Conservation (phyloP, 1,139 yeast species). For the Candida sanyaensis region DNA sequence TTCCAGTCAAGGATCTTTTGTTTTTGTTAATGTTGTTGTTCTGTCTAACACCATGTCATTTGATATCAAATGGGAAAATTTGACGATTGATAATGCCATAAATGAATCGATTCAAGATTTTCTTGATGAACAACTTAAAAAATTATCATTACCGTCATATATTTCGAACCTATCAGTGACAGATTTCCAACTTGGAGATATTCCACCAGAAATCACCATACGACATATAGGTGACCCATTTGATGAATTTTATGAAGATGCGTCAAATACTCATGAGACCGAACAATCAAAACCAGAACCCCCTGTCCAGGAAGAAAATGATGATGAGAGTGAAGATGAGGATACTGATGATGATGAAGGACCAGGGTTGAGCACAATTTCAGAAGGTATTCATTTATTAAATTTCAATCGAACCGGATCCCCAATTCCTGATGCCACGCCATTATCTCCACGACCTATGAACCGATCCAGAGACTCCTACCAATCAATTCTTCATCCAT, state of each 20-base stretch:
- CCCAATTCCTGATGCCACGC: constrained; percentile 8
- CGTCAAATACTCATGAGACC: constrained; percentile 17
- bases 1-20: not conserved
- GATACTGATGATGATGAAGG: constrained; percentile 51
- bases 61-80: constrained; percentile 81
- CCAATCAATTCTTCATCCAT: constrained; percentile 19
- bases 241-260: constrained; percentile 70
- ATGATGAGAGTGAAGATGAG: constrained; percentile 19
- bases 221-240: constrained; percentile 88
- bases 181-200: constrained; percentile 70
- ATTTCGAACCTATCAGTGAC: constrained; percentile 71
- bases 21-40: not conserved
- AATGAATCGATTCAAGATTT: constrained; percentile 59
- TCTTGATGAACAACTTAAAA: constrained; percentile 67
- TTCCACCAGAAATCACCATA: constrained; percentile 76
- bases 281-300: constrained; percentile 7
- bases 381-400: constrained; percentile 11
- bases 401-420: constrained; percentile 7
- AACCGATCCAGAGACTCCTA: constrained; percentile 27
- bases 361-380: constrained; percentile 11
- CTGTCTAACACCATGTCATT: constrained; percentile 63
- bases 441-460: constrained; percentile 15
- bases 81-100: constrained; percentile 56
- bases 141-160: constrained; percentile 70
- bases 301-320: constrained; percentile 12